Percentiles rank a stretch among this genome's conserved stretches.
Conservation (phyloP, 2,329 filamentous ascomycete genomes). For the Nigrospora sphaerica region DNA sequence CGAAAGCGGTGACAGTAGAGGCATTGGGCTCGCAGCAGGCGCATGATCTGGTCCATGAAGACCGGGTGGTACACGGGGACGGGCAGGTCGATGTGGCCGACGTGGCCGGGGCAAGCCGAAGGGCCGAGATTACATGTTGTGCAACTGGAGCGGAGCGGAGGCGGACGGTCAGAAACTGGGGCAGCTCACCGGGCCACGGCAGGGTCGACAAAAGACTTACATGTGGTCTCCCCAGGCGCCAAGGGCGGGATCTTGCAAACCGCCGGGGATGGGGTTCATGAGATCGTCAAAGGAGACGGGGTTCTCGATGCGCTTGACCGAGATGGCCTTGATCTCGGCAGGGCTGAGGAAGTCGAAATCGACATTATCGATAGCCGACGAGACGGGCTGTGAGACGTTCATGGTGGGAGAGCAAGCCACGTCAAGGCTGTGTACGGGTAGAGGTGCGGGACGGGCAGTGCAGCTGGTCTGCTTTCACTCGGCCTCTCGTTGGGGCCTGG, state of each 20-base stretch:
- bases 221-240: constrained; percentile 82
- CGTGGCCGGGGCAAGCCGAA: constrained; percentile 81
- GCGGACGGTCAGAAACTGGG: neutral
- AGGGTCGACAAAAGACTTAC: constrained; percentile 41
- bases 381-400: constrained; percentile 74
- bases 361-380: constrained; percentile 77
- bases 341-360: constrained; percentile 82
- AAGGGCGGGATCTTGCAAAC: constrained; percentile 86
- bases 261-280: constrained; percentile 80
- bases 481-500: no score
- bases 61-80: constrained; percentile 93
- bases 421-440: no score
- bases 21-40: constrained; percentile 80
- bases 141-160: constrained; percentile 50
- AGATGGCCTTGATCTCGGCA: constrained; percentile 79
- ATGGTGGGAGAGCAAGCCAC: constrained; percentile 28
- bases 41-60: constrained; percentile 87
- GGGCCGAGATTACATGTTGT: constrained; percentile 84
- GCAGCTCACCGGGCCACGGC: neutral
- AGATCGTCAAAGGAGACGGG: constrained; percentile 90
- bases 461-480: no score
- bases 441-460: no score
- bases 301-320: constrained; percentile 90
- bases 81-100: constrained; percentile 90
- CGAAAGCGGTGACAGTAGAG: constrained; percentile 85